A percentile compares a stretch with the other conserved stretches of the same genome.
These are phyloP conservation scores for Agaricus blazei DNA, from an alignment of 768 basidiomycete genomes.

Conservation along the genomic window DNA sequence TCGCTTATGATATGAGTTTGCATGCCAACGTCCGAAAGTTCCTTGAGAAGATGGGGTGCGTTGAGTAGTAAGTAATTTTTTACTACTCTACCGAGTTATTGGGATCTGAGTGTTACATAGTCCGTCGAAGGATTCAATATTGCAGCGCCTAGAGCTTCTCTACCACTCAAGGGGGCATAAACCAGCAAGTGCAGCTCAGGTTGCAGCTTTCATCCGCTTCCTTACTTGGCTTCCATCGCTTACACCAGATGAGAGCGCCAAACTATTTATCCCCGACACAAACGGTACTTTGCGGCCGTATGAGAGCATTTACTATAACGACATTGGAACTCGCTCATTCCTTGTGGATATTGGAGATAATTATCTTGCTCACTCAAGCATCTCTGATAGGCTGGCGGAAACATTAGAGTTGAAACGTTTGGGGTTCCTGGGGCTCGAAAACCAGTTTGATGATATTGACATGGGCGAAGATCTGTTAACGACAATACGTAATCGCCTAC, in stretches of 20 bases:
- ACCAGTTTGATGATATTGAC: slow-evolving; percentile 24
- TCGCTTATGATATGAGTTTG: slow-evolving; percentile 14
- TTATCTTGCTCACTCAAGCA: slow-evolving; percentile 23
- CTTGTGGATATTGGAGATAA: slow-evolving; percentile 16
- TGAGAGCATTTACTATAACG: slow-evolving; percentile 31
- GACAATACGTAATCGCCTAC: slow-evolving; percentile 36
- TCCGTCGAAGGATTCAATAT: slow-evolving; percentile 24
- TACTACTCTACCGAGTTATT: background rate
- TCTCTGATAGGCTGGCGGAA: slow-evolving; percentile 27
- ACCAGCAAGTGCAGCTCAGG: background rate
- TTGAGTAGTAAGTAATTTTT: slow-evolving; percentile 25
- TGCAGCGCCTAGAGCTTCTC: slow-evolving; percentile 18
- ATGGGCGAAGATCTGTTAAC: slow-evolving; percentile 39
- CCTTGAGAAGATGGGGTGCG: slow-evolving; percentile 33
- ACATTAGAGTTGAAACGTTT: slow-evolving; percentile 26
- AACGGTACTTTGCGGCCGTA: slow-evolving; percentile 21
- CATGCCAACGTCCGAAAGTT: slow-evolving; percentile 16
- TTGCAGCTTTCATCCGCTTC: background rate
- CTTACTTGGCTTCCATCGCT: slow-evolving; percentile 4
- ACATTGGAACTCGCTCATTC: slow-evolving; percentile 28
- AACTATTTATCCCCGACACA: slow-evolving; percentile 31
- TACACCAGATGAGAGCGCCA: slow-evolving; percentile 15
- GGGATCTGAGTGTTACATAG: slow-evolving; percentile 14
- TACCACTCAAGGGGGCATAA: background rate
- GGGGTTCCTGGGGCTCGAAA: slow-evolving; percentile 27